phyloP scores from a whole-genome alignment of 139 green algal genomes.

The Chlamydomonas applanata region DNA sequence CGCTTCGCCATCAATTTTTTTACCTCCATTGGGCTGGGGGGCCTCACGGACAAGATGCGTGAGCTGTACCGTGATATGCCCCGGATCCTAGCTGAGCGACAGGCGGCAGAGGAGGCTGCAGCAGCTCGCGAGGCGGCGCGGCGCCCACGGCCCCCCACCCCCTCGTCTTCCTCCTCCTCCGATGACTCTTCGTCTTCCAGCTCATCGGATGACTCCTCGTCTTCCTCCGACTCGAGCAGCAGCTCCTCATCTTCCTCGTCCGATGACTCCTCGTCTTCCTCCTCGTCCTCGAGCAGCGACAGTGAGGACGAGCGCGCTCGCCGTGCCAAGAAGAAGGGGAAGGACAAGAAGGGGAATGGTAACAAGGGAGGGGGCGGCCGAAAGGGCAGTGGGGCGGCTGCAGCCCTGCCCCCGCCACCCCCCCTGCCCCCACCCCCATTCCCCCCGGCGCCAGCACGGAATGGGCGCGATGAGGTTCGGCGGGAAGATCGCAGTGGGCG shows the following conservation, averaged over 20 bases:
- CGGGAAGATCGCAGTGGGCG: neutral
- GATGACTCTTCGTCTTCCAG: slow-evolving; percentile 1
- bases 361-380: neutral
- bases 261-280: slow-evolving; percentile 21
- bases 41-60: slow-evolving; percentile 91
- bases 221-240: neutral
- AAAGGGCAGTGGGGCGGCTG: neutral
- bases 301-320: slow-evolving; percentile 1
- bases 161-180: neutral
- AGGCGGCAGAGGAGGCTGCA: slow-evolving; percentile 16
- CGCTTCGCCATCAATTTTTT: slow-evolving; percentile 99
- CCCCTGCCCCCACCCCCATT: too few relatives aligned
- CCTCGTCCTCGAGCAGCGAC: slow-evolving; percentile 25
- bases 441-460: too few relatives aligned
- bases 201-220: neutral
- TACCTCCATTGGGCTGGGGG: slow-evolving; percentile 96
- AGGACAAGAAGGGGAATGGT: neutral
- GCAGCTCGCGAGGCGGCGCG: neutral
- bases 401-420: neutral
- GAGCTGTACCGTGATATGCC: slow-evolving; percentile 64
- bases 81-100: slow-evolving; percentile 29
- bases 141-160: neutral
- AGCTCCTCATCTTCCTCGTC: slow-evolving; percentile 17
- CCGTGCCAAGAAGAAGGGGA: neutral
- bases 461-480: neutral